Base-by-base conservation (phyloP, 192 early-diverging fungal species). In the Lobosporangium transversale region DNA sequence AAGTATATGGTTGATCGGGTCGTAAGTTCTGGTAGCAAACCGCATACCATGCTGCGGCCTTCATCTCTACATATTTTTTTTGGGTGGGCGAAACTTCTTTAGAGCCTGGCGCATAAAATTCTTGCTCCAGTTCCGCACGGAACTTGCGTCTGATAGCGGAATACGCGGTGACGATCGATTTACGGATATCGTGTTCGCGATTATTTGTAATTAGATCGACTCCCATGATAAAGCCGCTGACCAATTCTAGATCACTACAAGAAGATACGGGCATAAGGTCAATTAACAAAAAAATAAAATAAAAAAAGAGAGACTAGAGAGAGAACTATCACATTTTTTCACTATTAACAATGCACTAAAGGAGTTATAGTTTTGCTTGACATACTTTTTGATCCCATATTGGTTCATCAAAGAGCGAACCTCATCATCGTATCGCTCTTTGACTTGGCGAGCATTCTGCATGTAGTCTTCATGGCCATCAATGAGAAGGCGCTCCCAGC, bases 31-130 rank as follows among this genome's bases (percentile, higher is more conserved):
- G 82, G 67, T 93, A 93, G 2, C 87, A 88, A 14, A 86, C 91
- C 35, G 88, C 85, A 52, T 93, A 92, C 91, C 91, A 93, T 0
- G 91, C 89, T 5, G 75, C 83, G 0, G 86, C 89, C 53, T 87
- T 88, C 14, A 60, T 76, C 32, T 85, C 80, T 27, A 84, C 53
- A 15, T 47, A 33, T 15, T 36, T 48, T 4, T 52, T 36, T 36
- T 37, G 31, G 14, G 60, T 71, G 0, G 47, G 47, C 11, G 74
- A n/a, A 3, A 80, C 33, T 11, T 62, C 33, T 35, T 66, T 70
- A 0, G 61, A 51, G 9, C 71, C 78, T 14, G 68, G 60, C 2
- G 31, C 31, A 33, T 60, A 67, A 60, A 87, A 82, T 32, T 81
- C 73, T 36, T 76, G 43, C 40, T 86, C 83, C 31, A 92, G 88